A percentile compares a stretch with the other conserved stretches of the same genome.
These are phyloP conservation scores for Pistacia atlantica DNA, from an alignment of 345 rosid genomes.

Conservation along the genomic window DNA sequence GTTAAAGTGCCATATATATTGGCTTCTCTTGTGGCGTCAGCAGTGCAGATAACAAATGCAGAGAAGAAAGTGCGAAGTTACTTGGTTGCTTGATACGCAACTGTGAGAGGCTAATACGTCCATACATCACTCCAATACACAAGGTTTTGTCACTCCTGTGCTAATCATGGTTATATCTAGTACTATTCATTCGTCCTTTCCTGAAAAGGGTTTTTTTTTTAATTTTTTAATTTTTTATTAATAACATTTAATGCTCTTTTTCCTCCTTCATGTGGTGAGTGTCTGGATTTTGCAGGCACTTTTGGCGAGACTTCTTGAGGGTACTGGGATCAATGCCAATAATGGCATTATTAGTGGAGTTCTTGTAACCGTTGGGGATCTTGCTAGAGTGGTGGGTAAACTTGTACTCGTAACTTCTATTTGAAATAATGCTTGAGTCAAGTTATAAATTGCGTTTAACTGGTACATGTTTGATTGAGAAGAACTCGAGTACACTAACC, in stretches of 20 bases:
- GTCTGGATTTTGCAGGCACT: slow-evolving; percentile 70
- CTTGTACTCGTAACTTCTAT: slow-evolving; percentile 9
- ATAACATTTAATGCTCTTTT: background rate
- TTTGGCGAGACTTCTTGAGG: slow-evolving; percentile 86
- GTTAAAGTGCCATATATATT: slow-evolving; percentile 28
- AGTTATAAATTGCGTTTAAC: background rate
- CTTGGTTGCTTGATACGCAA: slow-evolving; percentile 96
- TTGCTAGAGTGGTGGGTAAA: slow-evolving; percentile 94
- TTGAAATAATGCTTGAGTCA: background rate
- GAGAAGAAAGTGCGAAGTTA: slow-evolving; percentile 97
- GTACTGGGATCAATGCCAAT: slow-evolving; percentile 83
- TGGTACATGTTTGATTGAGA: background rate
- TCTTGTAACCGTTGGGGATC: slow-evolving; percentile 97
- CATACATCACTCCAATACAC: slow-evolving; percentile 93
- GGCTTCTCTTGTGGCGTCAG: slow-evolving; percentile 49
- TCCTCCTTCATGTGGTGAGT: slow-evolving; percentile 17
- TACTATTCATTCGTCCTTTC: slow-evolving; percentile 13
- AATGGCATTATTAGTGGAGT: slow-evolving; percentile 90
- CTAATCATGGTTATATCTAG: slow-evolving; percentile 16
- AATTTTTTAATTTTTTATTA: background rate
- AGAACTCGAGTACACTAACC: background rate
- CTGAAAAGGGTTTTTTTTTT: background rate
- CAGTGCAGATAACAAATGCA: slow-evolving; percentile 98
- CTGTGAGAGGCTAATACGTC: slow-evolving; percentile 87
- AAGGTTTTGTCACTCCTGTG: slow-evolving; percentile 59